These are phyloP conservation scores for Mucor racemosus DNA, from an alignment of 371 early-diverging fungal species.

Conservation along the genomic window DNA sequence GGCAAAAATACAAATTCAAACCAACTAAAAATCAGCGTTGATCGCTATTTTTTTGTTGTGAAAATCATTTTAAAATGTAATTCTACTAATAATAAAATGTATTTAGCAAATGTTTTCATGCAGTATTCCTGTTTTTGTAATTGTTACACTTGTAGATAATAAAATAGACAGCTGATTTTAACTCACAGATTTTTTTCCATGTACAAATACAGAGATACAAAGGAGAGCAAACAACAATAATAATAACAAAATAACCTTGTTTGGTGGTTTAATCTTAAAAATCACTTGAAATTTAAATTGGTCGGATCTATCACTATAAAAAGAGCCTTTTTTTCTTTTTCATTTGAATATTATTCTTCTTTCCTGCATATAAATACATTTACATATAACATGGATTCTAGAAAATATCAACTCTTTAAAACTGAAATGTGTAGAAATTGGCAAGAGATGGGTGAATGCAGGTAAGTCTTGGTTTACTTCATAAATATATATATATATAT, in stretches of 20 bases:
- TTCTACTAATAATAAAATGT: not conserved
- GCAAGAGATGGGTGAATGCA: slow-evolving; percentile 67
- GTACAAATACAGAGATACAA: not conserved
- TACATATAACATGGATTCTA: slow-evolving; percentile 7
- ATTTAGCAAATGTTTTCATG: slow-evolving; percentile 5
- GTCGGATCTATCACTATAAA: slow-evolving; percentile 8
- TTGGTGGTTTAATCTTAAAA: slow-evolving; percentile 30
- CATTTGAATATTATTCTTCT: not conserved
- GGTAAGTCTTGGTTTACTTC: not conserved
- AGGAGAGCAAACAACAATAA: slow-evolving; percentile 1
- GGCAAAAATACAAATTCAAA: slow-evolving; percentile 19
- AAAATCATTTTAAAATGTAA: not conserved
- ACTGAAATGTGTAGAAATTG: slow-evolving; percentile 93
- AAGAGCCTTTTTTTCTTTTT: slow-evolving; percentile 10
- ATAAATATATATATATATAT: too few species aligned
- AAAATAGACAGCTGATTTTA: slow-evolving; percentile 1
- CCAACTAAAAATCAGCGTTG: slow-evolving; percentile 10
- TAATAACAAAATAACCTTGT: slow-evolving; percentile 2
- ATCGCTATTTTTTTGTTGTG: not conserved
- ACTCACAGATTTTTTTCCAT: not conserved
- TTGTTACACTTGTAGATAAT: not conserved
- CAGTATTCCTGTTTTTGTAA: not conserved
- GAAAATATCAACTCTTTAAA: slow-evolving; percentile 76
- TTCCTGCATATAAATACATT: not conserved
- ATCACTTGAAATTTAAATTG: slow-evolving; percentile 21